phyloP scores from a whole-genome alignment of 2,329 filamentous ascomycete species.

The Pyrenophora teres region DNA sequence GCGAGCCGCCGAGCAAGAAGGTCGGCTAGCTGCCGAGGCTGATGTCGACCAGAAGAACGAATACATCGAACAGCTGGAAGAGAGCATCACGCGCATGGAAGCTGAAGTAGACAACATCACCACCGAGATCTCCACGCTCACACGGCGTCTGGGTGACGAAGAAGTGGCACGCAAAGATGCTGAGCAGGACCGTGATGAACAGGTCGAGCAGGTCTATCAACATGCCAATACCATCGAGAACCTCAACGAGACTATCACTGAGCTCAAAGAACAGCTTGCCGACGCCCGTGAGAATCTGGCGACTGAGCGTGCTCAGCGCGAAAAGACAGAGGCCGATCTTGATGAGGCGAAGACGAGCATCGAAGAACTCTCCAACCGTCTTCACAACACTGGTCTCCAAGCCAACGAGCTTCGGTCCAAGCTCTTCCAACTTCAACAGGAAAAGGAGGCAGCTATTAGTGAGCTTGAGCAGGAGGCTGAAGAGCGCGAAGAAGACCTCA shows the following conservation, averaged over 20 bases:
- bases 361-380: slow-evolving; percentile 47
- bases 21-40: slow-evolving; percentile 47
- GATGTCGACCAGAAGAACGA: slow-evolving; percentile 47
- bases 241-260: slow-evolving; percentile 40
- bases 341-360: slow-evolving; percentile 51
- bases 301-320: slow-evolving; percentile 51
- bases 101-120: slow-evolving; percentile 42
- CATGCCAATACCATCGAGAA: slow-evolving; percentile 43
- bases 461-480: slow-evolving; percentile 45
- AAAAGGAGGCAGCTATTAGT: slow-evolving; percentile 47
- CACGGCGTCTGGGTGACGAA: slow-evolving; percentile 43
- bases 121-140: slow-evolving; percentile 40
- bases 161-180: slow-evolving; percentile 36
- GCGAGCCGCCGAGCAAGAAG: slow-evolving; percentile 44
- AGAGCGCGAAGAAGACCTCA: slow-evolving; percentile 48
- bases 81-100: slow-evolving; percentile 45
- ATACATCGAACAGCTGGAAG: slow-evolving; percentile 48
- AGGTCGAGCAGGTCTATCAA: slow-evolving; percentile 41
- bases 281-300: slow-evolving; percentile 46
- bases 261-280: slow-evolving; percentile 47
- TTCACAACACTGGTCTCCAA: slow-evolving; percentile 50
- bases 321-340: slow-evolving; percentile 50
- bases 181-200: slow-evolving; percentile 48
- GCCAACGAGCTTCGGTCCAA: slow-evolving; percentile 57
- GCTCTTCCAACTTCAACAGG: slow-evolving; percentile 53